Evolutionary conservation across 805 yeast species (phyloP), one percentile per base, ranked within the genome.

Genomic region (Dipodascus albidus): DNA sequence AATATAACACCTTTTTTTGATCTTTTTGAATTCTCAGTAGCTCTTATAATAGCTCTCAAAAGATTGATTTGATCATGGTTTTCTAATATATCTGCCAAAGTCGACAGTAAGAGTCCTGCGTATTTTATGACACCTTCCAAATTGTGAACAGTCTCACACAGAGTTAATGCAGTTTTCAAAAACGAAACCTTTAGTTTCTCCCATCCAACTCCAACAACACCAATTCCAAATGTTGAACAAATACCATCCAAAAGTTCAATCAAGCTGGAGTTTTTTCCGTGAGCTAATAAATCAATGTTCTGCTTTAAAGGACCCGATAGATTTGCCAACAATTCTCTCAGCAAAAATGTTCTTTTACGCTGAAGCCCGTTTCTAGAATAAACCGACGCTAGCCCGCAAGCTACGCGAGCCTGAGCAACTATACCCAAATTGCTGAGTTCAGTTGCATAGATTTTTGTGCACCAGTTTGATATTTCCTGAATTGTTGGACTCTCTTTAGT

Each of bases 271-370:
- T 64, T 59, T 8, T 4, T 49, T 3, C 14, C n/a, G n/a, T n/a
- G 6, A 8, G 38, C 50, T 27, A 22, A 42, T 20, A 15, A 4
- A 14, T 27, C 38, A 15, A 19, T 9, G n/a, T 22, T 47, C 19
- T 15, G 49, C 17, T 17, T 9, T 15, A 64, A 53, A 22, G 55
- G 49, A n/a, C 68, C 64, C 3, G 60, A 51, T 31, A 64, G 42
- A 21, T 79, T 68, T 3, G 77, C 75, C 23, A 90, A 67, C 27
- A 89, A 67, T n/a, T 81, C 77, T 48, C 89, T 75, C 2, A 88
- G 66, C 41, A 85, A 74, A 57, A 90, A 80, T 0, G 86, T 80
- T 58, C 81, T 75, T 60, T 89, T 90, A 56, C 97, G 73, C 9
- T 63, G 53, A 61, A 85, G 74, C 0, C 81, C 81, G 49, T 88